Evolutionary conservation across 306 rosid species (phyloP).

Genomic region (Lathyrus sativus): DNA sequence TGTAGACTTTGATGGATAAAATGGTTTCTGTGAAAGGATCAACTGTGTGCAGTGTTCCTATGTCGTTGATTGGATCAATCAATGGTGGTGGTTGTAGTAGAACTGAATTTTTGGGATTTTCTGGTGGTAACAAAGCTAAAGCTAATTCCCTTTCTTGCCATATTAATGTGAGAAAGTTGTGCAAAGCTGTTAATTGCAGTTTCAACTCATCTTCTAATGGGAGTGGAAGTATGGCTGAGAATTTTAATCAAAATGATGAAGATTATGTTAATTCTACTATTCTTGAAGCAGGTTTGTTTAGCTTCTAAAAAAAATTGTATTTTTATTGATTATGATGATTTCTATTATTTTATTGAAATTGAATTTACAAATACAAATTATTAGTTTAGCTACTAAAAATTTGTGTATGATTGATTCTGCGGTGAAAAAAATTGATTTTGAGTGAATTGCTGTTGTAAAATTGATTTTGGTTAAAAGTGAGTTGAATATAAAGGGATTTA

Average conservation of each 20-base stretch:
- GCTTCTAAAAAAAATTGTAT: not conserved
- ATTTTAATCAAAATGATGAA: constrained; percentile 81
- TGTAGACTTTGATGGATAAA: constrained; percentile 34
- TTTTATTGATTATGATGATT: not conserved
- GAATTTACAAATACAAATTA: no score
- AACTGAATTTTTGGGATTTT: constrained; percentile 71
- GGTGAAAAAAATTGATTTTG: no score
- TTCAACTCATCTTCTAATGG: constrained; percentile 80
- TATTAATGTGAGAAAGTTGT: constrained; percentile 41
- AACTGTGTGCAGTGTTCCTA: constrained; percentile 56
- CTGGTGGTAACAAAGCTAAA: constrained; percentile 44
- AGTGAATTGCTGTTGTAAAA: no score
- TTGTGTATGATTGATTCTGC: not conserved
- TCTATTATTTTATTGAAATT: no score
- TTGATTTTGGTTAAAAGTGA: no score
- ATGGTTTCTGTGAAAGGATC: constrained; percentile 87
- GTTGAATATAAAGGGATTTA: no score
- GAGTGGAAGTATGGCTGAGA: constrained; percentile 78
- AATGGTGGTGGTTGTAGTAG: constrained; percentile 49
- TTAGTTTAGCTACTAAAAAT: not conserved
- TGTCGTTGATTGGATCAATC: constrained; percentile 54
- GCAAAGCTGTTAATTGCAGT: constrained; percentile 55
- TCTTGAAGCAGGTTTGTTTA: constrained; percentile 78
- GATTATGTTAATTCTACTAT: constrained; percentile 88
- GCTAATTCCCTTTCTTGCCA: constrained; percentile 45